Base-by-base conservation (phyloP, 768 basidiomycete genomes). In the Lactarius deliciosus region DNA sequence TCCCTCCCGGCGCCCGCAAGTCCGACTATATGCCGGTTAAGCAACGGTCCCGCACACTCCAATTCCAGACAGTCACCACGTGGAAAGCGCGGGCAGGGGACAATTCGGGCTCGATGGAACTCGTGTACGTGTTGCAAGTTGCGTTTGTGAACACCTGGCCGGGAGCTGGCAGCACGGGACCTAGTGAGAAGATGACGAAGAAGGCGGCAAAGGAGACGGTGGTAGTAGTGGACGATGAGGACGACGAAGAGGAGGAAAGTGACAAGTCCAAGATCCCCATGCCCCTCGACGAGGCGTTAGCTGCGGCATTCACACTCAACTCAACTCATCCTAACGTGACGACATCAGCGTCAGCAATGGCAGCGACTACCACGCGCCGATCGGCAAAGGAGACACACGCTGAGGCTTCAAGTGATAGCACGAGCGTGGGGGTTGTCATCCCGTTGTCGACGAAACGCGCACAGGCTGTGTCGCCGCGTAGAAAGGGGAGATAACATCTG, bases 111-210 rank as follows among this genome's bases (percentile, higher is more conserved):
- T 9, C 62, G 25, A 22, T 2, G 0, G 45, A n/a, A 1, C 66
- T 61, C 56, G 54, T 55, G 6, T 18, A 43, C 6, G 62, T 43
- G 5, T 45, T 64, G 20, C 57, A 57, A 16, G 38, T 28, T 20
- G 66, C 66, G 9, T 68, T 69, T 25, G 54, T 36, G 28, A 60
- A 60, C 10, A 67, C 67, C 20, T 55, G 38, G n/a, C 34, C 16
- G 1, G 38, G 32, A 25, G 10, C 40, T 18, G 25, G 60, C 13
- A 28, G 30, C 20, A 11, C 56, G 25, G 30, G 45, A 34, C 4
- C 30, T 25, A 66, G 45, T 20, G 50, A 3, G 47, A 22, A 16
- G 56, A 41, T 5, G 34, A 54, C 3, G 3, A 9, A 20, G 4
- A 30, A 53, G 5, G 30, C 38, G 10, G 40, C 43, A 16, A 41